Conservation (phyloP, 768 basidiomycete species). For the Rhodotorula babjevae region DNA sequence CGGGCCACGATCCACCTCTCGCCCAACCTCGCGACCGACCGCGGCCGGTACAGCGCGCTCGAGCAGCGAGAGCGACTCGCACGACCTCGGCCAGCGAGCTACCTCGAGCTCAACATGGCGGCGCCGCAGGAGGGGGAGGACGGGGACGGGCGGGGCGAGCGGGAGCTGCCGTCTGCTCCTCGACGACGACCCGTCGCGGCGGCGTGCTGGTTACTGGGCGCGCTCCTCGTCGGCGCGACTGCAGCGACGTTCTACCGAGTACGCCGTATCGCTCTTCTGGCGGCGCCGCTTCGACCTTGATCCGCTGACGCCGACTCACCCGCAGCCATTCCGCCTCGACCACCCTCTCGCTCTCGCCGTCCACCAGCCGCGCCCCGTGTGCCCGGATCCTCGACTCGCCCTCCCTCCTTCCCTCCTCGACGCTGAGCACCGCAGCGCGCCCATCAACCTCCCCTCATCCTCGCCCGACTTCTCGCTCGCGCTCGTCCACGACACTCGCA, state of each 20-base stretch:
- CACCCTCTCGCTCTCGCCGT: too few species aligned
- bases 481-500: conserved; percentile 7
- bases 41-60: background rate
- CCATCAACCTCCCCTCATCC: background rate
- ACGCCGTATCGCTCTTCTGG: too few species aligned
- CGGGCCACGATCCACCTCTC: background rate
- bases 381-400: conserved; percentile 6
- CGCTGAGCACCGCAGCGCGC: background rate
- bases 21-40: too few species aligned
- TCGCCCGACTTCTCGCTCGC: conserved; percentile 19
- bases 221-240: background rate
- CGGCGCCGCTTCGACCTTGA: too few species aligned
- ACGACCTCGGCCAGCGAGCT: background rate
- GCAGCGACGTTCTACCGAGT: background rate
- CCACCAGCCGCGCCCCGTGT: background rate
- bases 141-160: too few species aligned
- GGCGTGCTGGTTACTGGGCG: background rate
- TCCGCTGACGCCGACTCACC: background rate
- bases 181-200: background rate
- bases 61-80: background rate
- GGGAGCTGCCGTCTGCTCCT: background rate
- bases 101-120: background rate
- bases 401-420: background rate
- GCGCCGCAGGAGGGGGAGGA: too few species aligned
- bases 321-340: too few species aligned